Conservation (phyloP, 768 basidiomycete species). For the Gloeopeniophorella convolvens region DNA sequence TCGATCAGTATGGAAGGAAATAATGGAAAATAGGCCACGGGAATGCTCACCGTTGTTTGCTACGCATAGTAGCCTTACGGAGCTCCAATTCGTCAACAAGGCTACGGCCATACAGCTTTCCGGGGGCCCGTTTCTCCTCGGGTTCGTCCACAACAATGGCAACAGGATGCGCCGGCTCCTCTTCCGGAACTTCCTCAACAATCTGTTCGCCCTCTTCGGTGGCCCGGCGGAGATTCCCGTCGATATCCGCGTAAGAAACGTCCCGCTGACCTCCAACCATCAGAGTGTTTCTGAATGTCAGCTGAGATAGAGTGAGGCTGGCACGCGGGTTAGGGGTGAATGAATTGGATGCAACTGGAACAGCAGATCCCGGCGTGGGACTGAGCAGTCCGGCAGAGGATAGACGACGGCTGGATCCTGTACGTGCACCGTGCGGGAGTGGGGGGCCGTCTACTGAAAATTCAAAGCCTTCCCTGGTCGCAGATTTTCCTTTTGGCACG, state of each 20-base stretch:
- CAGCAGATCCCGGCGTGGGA: conserved; percentile 28
- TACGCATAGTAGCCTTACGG: conserved; percentile 76
- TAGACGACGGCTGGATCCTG: conserved; percentile 42
- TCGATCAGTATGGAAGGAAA: conserved; percentile 2
- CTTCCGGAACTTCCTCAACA: conserved; percentile 37
- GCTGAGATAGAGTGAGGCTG: conserved; percentile 70
- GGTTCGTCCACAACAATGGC: conserved; percentile 27
- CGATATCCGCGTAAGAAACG: conserved; percentile 54
- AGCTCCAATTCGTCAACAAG: conserved; percentile 86
- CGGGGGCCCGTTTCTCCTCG: conserved; percentile 47
- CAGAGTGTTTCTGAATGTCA: conserved; percentile 80
- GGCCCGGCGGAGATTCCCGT: conserved; percentile 59
- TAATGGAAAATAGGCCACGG: not conserved
- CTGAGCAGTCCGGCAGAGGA: conserved; percentile 29
- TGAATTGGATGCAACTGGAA: conserved; percentile 48
- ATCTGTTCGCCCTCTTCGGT: conserved; percentile 74
- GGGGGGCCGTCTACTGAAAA: conserved; percentile 66
- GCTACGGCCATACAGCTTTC: conserved; percentile 81
- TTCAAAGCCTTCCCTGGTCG: conserved; percentile 53
- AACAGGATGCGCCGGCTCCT: conserved; percentile 26
- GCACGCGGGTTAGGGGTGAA: conserved; percentile 74
- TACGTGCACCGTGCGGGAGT: conserved; percentile 65
- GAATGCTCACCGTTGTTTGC: conserved; percentile 65
- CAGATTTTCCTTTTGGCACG: conserved; percentile 27
- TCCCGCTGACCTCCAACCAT: conserved; percentile 62